phyloP scores from a whole-genome alignment of 2,329 filamentous ascomycete species.

The Fusarium sp. region DNA sequence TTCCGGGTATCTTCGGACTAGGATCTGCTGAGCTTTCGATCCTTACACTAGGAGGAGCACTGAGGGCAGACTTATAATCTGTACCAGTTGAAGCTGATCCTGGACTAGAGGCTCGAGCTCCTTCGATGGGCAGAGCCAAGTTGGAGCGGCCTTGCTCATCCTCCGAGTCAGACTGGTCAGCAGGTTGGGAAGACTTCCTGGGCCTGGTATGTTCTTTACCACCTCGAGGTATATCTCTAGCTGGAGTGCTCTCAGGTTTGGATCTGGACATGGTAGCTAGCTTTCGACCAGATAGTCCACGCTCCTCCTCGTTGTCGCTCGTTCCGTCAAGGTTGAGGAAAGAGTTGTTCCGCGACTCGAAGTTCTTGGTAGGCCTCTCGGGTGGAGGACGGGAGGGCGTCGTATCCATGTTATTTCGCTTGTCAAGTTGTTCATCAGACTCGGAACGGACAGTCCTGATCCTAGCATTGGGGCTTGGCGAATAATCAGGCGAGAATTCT shows the following conservation, averaged over 20 bases:
- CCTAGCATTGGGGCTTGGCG: constrained; percentile 77
- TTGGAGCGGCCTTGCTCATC: constrained; percentile 52
- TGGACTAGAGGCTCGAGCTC: constrained; percentile 52
- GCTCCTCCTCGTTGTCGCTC: constrained; percentile 62
- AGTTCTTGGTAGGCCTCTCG: constrained; percentile 47
- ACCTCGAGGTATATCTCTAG: constrained; percentile 25
- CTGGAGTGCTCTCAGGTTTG: constrained; percentile 21
- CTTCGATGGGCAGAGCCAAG: constrained; percentile 60
- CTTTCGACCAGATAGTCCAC: constrained; percentile 23
- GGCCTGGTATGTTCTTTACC: constrained; percentile 47
- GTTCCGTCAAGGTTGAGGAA: constrained; percentile 63
- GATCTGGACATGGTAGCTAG: constrained; percentile 27
- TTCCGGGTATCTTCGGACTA: constrained; percentile 53
- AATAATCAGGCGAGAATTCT: constrained; percentile 82
- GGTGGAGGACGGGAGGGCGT: constrained; percentile 55
- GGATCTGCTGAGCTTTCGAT: constrained; percentile 57
- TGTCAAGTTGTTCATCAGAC: constrained; percentile 49
- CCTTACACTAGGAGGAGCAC: constrained; percentile 59
- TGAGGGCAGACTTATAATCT: constrained; percentile 59
- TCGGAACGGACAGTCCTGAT: constrained; percentile 72
- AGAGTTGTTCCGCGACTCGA: constrained; percentile 58
- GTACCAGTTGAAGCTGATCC: constrained; percentile 55
- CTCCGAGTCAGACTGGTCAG: constrained; percentile 51
- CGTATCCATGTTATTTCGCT: constrained; percentile 50
- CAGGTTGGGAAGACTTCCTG: constrained; percentile 43